Percentiles rank a stretch among this genome's conserved stretches.
phyloP scores from a whole-genome alignment of 2,329 filamentous ascomycete species.

The Neurospora sp. region DNA sequence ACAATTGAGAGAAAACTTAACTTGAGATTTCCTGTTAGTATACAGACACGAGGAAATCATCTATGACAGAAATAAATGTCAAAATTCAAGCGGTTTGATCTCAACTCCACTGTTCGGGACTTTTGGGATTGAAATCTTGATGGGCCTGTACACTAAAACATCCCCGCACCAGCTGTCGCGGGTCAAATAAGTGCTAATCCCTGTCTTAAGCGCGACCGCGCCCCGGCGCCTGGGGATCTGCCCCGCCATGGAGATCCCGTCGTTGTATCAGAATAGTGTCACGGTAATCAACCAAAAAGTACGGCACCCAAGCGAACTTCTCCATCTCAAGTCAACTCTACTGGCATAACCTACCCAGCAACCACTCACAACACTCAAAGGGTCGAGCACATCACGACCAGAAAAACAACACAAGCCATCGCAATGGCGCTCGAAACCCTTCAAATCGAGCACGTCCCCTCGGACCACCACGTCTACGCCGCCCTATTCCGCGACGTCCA shows the following conservation, averaged over 20 bases:
- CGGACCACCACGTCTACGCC: conserved; percentile 56
- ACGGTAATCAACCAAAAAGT: not conserved
- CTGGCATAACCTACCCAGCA: not conserved
- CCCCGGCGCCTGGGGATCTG: not conserved
- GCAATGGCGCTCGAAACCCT: conserved; percentile 50
- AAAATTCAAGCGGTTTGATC: not conserved
- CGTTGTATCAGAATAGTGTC: not conserved
- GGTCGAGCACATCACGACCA: not conserved
- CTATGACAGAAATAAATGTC: not conserved
- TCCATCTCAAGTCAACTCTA: not conserved
- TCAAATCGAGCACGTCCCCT: conserved; percentile 64
- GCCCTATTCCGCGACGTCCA: conserved; percentile 65
- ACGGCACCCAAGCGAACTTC: not conserved
- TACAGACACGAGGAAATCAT: not conserved
- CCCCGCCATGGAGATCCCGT: not conserved
- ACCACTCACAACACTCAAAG: not conserved
- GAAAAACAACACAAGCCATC: not conserved
- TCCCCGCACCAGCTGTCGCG: not conserved
- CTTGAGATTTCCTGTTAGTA: not conserved
- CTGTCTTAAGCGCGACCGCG: not conserved
- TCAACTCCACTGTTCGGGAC: not conserved
- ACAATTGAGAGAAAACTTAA: not conserved
- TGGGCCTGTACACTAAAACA: not conserved
- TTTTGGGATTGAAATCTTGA: not conserved
- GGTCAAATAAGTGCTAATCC: not conserved